Base-by-base conservation (phyloP, 306 rosid species). In the Acmispon strigosus region DNA sequence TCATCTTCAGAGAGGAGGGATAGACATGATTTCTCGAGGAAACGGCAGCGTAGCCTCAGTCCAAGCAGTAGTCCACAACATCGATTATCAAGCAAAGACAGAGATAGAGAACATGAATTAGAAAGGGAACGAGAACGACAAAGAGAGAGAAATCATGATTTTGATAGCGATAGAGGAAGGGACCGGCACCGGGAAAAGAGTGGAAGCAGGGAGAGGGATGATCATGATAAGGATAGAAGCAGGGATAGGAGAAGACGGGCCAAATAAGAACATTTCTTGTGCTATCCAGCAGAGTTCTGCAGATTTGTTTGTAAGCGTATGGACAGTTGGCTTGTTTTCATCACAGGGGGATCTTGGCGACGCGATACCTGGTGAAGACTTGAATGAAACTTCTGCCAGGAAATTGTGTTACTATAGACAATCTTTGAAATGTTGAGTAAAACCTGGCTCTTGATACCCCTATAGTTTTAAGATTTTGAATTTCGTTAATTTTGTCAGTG, bases 151-250 rank as follows among this genome's bases (percentile, higher is more conserved):
- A 84, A 45, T 71, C 29, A 78, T 58, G 95, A 88, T 78, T 69
- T 78, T 13, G 88, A 87, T 48, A 62, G 48, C 32, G 92, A 90
- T n/a, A 82, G 86, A 56, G 93, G 86, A 71, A 75, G 80, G 60
- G 86, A 85, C 39, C 74, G 90, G 48, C 86, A 43, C 45, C 68
- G 89, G 22, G 99, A 89, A 66, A 91, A 91, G 84, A 86, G 99
- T 82, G 97, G 96, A 66, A 91, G 99, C 82, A 70, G 90, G 66
- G 99, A 94, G 69, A 85, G 95, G 75, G 97, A 94, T 63, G 99
- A 94, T 67, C 84, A 82, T 6, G 96, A 89, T 42, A 84, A 79
- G 84, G 99, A 86, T 19, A 87, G 89, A 69, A 68, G 82, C 72
- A 78, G 91, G 51, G 96, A 90, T 55, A 56, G 97, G 59, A 85